Percentiles rank a stretch among this genome's conserved stretches.
Conservation (phyloP, 164 flowering plant genomes). For the Piper longum region DNA sequence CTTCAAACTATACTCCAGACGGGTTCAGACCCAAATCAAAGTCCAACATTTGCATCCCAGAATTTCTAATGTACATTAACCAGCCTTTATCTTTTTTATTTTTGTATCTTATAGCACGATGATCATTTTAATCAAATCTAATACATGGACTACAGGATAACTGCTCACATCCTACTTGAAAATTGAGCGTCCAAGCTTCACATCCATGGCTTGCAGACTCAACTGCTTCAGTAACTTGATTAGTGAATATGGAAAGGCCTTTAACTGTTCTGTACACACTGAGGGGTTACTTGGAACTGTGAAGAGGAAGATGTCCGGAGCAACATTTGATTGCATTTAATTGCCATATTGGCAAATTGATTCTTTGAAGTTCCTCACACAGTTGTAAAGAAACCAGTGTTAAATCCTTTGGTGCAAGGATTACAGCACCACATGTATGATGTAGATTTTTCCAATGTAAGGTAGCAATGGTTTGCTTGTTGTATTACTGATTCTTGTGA, state of each 20-base stretch:
- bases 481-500: slow-evolving; percentile 7
- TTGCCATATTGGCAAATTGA: slow-evolving; percentile 17
- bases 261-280: slow-evolving; percentile 27
- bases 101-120: background rate
- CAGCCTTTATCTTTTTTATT: background rate
- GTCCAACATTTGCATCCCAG: slow-evolving; percentile 9
- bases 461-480: too few relatives aligned
- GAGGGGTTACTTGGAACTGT: slow-evolving; percentile 9
- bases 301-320: slow-evolving; percentile 6
- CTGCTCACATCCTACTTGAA: slow-evolving; percentile 47
- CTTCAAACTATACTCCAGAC: slow-evolving; percentile 79
- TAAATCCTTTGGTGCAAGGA: slow-evolving; percentile 21
- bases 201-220: slow-evolving; percentile 18
- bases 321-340: slow-evolving; percentile 4
- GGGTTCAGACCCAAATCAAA: slow-evolving; percentile 55
- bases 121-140: background rate
- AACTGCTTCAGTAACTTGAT: background rate
- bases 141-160: slow-evolving; percentile 33
- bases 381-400: slow-evolving; percentile 16
- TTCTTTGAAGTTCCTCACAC: slow-evolving; percentile 26
- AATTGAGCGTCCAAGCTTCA: slow-evolving; percentile 39
- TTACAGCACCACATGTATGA: slow-evolving; percentile 21
- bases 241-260: slow-evolving; percentile 12
- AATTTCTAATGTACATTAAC: slow-evolving; percentile 24
- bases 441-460: slow-evolving; percentile 10